These are phyloP conservation scores for Boletus pseudo-olivaceus DNA, from an alignment of 768 basidiomycete genomes.

Conservation along the genomic window DNA sequence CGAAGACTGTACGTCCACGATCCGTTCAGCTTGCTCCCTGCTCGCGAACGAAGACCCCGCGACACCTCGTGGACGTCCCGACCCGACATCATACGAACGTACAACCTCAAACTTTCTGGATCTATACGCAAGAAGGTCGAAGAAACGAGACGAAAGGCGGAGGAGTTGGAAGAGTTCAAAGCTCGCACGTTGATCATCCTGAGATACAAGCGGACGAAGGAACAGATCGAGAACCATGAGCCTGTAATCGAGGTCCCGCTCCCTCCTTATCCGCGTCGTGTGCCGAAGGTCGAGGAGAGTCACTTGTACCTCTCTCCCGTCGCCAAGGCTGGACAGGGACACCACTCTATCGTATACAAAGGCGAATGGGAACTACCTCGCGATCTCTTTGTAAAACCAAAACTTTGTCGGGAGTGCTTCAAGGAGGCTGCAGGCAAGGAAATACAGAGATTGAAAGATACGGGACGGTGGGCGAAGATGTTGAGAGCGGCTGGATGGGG, in stretches of 20 bases:
- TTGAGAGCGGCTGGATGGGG: constrained; percentile 11
- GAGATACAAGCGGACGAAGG: constrained; percentile 16
- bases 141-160: constrained; percentile 3
- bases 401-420: constrained; percentile 40
- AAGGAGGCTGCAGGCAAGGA: constrained; percentile 27
- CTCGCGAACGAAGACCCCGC: background rate
- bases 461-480: constrained; percentile 21
- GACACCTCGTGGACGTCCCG: constrained; percentile 28
- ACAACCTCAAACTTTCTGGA: constrained; percentile 23
- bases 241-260: constrained; percentile 30
- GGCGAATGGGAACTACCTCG: constrained; percentile 54
- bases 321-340: constrained; percentile 39
- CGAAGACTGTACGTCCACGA: constrained; percentile 43
- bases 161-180: constrained; percentile 12
- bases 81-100: constrained; percentile 31
- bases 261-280: constrained; percentile 23
- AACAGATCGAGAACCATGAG: constrained; percentile 22
- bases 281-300: constrained; percentile 33
- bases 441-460: constrained; percentile 19
- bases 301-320: constrained; percentile 48
- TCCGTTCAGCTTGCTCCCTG: constrained; percentile 35
- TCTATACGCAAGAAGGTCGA: background rate
- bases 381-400: constrained; percentile 31
- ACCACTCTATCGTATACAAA: constrained; percentile 52
- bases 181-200: constrained; percentile 19